Percentiles rank a stretch among this genome's conserved stretches.
These are phyloP conservation scores for Wickerhamomyces pijperi DNA, from an alignment of 805 yeast genomes.

Conservation along the genomic window DNA sequence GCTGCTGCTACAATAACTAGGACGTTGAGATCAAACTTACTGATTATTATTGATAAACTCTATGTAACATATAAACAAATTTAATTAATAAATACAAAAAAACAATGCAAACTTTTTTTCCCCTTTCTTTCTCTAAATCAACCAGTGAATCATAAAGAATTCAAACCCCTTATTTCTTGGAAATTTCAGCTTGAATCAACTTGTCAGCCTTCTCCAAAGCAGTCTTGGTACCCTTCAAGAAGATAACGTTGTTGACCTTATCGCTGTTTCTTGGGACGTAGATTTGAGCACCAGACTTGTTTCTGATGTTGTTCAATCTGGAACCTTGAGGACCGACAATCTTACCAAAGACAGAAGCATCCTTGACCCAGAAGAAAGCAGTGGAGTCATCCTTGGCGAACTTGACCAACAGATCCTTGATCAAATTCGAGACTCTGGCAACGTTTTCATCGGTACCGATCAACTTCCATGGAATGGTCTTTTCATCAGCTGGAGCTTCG, in stretches of 20 bases:
- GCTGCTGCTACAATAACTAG: too few species aligned
- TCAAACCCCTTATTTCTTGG: slow-evolving; percentile 9
- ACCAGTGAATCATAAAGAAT: too few species aligned
- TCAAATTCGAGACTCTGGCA: slow-evolving; percentile 37
- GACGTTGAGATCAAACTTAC: too few species aligned
- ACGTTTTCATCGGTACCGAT: slow-evolving; percentile 40
- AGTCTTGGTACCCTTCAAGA: slow-evolving; percentile 48
- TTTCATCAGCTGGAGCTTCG: slow-evolving; percentile 9
- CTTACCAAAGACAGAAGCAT: slow-evolving; percentile 41
- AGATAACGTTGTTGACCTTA: slow-evolving; percentile 39
- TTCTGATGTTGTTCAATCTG: slow-evolving; percentile 50
- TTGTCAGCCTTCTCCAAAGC: slow-evolving; percentile 41
- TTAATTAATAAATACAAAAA: too few species aligned
- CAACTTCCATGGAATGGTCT: slow-evolving; percentile 55
- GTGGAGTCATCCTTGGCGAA: slow-evolving; percentile 34
- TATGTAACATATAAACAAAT: too few species aligned
- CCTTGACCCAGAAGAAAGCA: slow-evolving; percentile 55
- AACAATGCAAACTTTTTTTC: too few species aligned
- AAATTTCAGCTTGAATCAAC: slow-evolving; percentile 16
- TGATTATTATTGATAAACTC: too few species aligned
- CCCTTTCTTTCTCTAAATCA: too few species aligned
- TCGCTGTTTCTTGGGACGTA: slow-evolving; percentile 53
- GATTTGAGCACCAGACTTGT: slow-evolving; percentile 43
- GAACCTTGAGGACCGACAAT: slow-evolving; percentile 73
- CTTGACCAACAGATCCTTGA: slow-evolving; percentile 37